phyloP scores from a whole-genome alignment of 352 stramenopile genomes.

The Pythium insidiosum region DNA sequence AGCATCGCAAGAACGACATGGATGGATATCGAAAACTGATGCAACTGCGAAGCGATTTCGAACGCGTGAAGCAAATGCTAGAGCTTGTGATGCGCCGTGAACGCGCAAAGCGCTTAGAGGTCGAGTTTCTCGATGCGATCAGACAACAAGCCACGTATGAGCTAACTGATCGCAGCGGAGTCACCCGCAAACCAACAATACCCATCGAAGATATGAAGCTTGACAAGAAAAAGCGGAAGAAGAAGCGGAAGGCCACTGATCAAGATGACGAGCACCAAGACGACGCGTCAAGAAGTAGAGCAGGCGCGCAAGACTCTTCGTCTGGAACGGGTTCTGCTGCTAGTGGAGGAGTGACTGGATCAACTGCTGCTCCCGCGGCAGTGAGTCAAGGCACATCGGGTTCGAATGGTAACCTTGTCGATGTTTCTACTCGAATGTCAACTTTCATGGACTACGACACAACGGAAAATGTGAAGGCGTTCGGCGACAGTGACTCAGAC shows the following conservation, averaged over 20 bases:
- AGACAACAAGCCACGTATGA: constrained; percentile 57
- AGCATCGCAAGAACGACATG: constrained; percentile 95
- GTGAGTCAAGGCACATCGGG: neutral
- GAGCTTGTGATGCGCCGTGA: constrained; percentile 85
- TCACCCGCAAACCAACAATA: constrained; percentile 39
- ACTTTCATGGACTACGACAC: constrained; percentile 79
- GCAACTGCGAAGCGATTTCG: constrained; percentile 91
- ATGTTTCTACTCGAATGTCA: too few relatives aligned
- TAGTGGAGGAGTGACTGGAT: neutral
- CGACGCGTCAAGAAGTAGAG: neutral
- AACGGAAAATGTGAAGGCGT: constrained; percentile 49
- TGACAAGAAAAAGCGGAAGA: constrained; percentile 71
- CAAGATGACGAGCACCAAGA: constrained; percentile 26
- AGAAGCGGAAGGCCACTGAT: constrained; percentile 23
- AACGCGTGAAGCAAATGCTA: constrained; percentile 75
- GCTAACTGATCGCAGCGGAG: constrained; percentile 30
- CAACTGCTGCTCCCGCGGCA: neutral
- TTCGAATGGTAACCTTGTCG: too few relatives aligned
- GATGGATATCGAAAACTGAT: constrained; percentile 93
- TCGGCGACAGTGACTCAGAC: constrained; percentile 20
- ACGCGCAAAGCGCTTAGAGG: constrained; percentile 65
- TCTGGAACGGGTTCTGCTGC: neutral
- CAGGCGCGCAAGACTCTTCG: neutral
- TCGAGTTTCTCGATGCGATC: constrained; percentile 79
- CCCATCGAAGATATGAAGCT: constrained; percentile 41